Evolutionary conservation across 108 stramenopile genomes (phyloP), one percentile per base, ranked within the genome.

Genomic region (Aurantiochytrium sp.): DNA sequence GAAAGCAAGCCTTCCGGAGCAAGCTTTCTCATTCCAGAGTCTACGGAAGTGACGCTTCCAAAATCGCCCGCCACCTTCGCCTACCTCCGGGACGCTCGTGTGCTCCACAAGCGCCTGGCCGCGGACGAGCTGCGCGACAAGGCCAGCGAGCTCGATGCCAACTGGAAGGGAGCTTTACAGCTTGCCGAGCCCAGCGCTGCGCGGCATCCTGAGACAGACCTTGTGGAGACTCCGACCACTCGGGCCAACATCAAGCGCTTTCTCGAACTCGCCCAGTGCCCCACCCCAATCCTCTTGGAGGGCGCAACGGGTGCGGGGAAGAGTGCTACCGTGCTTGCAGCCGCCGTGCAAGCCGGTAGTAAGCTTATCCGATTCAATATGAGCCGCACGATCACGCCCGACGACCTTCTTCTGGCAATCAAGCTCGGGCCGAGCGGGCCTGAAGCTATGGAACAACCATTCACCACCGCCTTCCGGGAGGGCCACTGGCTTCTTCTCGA

Each of bases 401-500:
- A 85, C 48, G 52, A 85, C 22, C 48, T 85, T 34, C 48, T 85
- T 27, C 8, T 48, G n/a, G 4, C n/a, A 5, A 52, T 85, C 30
- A 27, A 52, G 19, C 52, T 85, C 4, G 85, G 85, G 48, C n/a
- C 4, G 24, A 52, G 54, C 21, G 32, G 24, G 5, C 52, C 85
- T 24, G 52, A 24, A 4, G 24, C 27, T 4, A 48, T 4, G 0
- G 85, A 85, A 52, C 85, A 85, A n/a, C 85, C 85, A 15, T 85
- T 85, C 50, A 85, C 85, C 0, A 4, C 54, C 22, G 85, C 85
- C 8, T 85, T 85, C 2, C 15, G 10, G 31, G 22, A n/a, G 1
- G 87, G 87, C 15, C 24, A 87, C 87, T 68, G 65, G 68, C 48
- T 87, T 5, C 45, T 87, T 24, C 48, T 87, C 19, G 87, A 87